These are phyloP conservation scores for Tulasnella sp. DNA, from an alignment of 768 basidiomycete species.

Conservation along the genomic window DNA sequence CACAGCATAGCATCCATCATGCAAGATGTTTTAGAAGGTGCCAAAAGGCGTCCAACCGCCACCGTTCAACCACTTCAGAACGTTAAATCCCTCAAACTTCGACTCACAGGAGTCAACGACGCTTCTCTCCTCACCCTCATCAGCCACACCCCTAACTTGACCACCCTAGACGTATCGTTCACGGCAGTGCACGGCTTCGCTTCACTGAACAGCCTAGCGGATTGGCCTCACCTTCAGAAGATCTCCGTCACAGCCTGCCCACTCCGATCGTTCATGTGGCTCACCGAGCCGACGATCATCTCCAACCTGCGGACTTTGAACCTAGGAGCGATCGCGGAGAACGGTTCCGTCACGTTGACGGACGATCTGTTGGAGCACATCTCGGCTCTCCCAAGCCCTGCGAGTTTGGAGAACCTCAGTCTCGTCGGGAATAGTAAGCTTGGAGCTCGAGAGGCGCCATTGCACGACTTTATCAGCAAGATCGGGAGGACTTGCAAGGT, in stretches of 20 bases:
- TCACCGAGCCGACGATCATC: constrained; percentile 31
- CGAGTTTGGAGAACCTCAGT: constrained; percentile 40
- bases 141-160: constrained; percentile 38
- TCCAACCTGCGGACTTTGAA: constrained; percentile 38
- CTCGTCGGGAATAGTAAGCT: constrained; percentile 56
- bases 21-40: not conserved
- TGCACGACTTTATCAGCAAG: constrained; percentile 37
- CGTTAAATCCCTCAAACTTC: constrained; percentile 47
- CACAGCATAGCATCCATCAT: constrained; percentile 2
- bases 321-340: constrained; percentile 47
- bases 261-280: constrained; percentile 32
- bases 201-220: constrained; percentile 11
- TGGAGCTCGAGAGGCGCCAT: constrained; percentile 28
- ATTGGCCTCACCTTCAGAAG: constrained; percentile 36
- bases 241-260: constrained; percentile 44
- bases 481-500: constrained; percentile 55
- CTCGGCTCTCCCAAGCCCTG: constrained; percentile 32
- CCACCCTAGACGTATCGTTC: constrained; percentile 54
- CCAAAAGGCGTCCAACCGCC: constrained; percentile 11
- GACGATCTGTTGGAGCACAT: constrained; percentile 38
- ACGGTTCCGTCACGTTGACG: constrained; percentile 43
- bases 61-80: constrained; percentile 26
- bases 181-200: constrained; percentile 37
- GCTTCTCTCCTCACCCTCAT: constrained; percentile 35
- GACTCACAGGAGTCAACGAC: constrained; percentile 44